Evolutionary conservation across 257 asterid genomes (phyloP).

Genomic region (Coffea eugenioides): DNA sequence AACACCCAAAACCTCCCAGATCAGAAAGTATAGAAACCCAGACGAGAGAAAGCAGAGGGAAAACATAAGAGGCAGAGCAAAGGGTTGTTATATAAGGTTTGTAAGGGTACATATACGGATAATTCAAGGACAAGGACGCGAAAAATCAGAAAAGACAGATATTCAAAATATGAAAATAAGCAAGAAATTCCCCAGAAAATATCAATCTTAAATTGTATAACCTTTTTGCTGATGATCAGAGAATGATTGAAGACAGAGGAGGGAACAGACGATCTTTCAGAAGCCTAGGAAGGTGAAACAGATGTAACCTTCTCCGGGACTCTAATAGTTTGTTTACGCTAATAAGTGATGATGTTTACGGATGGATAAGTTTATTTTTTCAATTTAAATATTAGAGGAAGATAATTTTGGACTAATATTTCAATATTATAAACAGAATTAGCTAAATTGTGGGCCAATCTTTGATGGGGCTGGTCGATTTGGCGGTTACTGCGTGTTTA

Average conservation of each 20-base stretch:
- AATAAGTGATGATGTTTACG: too few relatives aligned
- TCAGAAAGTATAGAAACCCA: conserved; percentile 11
- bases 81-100: conserved; percentile 25
- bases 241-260: conserved; percentile 17
- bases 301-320: not conserved
- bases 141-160: conserved; percentile 21
- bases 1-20: conserved; percentile 13
- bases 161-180: not conserved
- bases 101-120: conserved; percentile 26
- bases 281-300: not conserved
- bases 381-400: not conserved
- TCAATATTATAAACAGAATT: not conserved
- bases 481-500: not conserved
- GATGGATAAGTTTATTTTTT: too few relatives aligned
- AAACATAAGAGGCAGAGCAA: conserved; percentile 10
- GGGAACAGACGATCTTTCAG: conserved; percentile 3
- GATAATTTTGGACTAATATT: not conserved
- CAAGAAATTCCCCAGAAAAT: conserved; percentile 3
- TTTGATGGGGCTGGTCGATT: conserved; percentile 9
- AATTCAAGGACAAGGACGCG: conserved; percentile 35
- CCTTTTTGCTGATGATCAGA: conserved; percentile 27
- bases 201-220: conserved; percentile 1
- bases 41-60: conserved; percentile 6
- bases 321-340: too few relatives aligned
- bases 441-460: not conserved